phyloP scores from a whole-genome alignment of 2,329 filamentous ascomycete species.

The Bretziella fagacearum region DNA sequence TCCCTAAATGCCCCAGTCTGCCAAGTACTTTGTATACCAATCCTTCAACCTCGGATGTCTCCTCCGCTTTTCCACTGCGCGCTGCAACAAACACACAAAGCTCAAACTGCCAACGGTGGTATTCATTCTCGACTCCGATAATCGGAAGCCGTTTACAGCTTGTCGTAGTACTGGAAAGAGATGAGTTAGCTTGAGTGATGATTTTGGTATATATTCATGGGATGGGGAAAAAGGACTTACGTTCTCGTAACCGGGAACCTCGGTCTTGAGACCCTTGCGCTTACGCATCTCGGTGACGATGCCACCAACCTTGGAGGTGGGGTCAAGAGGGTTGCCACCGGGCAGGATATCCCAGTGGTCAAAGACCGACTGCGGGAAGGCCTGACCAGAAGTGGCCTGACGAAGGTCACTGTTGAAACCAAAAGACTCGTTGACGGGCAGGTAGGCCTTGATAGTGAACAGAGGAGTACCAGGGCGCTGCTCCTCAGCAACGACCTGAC shows the following conservation, averaged over 20 bases:
- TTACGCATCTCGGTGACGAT: conserved; percentile 85
- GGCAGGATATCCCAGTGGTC: conserved; percentile 96
- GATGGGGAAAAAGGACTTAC: conserved; percentile 33
- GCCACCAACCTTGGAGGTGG: conserved; percentile 62
- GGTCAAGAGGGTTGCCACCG: conserved; percentile 81
- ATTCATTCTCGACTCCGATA: conserved; percentile 12
- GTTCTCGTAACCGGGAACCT: conserved; percentile 87
- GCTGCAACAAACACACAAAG: conserved; percentile 6
- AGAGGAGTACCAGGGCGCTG: conserved; percentile 97
- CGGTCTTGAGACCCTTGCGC: conserved; percentile 98
- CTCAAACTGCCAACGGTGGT: conserved; percentile 13
- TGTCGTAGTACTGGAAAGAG: conserved; percentile 14
- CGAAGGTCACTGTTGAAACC: conserved; percentile 98
- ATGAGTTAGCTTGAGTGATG: background rate
- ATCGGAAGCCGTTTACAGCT: conserved; percentile 13
- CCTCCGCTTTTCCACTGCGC: conserved; percentile 14
- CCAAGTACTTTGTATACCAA: conserved; percentile 4
- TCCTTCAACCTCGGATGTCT: conserved; percentile 13
- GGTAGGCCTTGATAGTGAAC: conserved; percentile 95
- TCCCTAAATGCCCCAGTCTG: conserved; percentile 9
- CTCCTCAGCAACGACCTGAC: conserved; percentile 97
- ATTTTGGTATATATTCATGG: background rate
- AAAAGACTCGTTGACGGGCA: conserved; percentile 94
- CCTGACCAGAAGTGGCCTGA: conserved; percentile 83
- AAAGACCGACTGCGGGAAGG: conserved; percentile 97